Evolutionary conservation across 2,329 filamentous ascomycete species (phyloP).

Genomic region (Fusarium sp.): DNA sequence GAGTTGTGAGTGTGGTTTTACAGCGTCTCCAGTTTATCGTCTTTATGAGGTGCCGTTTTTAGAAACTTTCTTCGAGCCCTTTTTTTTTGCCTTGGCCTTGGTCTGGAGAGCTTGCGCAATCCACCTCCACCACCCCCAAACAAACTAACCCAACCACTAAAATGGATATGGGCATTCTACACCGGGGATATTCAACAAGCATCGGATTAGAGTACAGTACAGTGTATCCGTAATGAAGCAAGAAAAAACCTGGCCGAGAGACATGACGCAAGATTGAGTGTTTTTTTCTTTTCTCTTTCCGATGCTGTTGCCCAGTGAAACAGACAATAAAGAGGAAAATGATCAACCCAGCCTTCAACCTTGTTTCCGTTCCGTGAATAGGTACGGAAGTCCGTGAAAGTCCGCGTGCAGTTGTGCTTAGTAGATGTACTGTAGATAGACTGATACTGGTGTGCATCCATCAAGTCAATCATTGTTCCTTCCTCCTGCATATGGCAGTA

Average conservation of each 20-base stretch:
- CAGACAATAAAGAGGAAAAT: not conserved
- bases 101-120: constrained; percentile 41
- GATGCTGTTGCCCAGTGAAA: constrained; percentile 6
- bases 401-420: constrained; percentile 9
- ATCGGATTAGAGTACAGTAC: constrained; percentile 6
- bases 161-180: constrained; percentile 3
- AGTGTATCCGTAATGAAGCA: constrained; percentile 8
- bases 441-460: constrained; percentile 29
- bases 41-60: constrained; percentile 19
- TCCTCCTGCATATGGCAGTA: constrained; percentile 32
- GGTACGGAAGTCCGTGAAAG: not conserved
- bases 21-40: constrained; percentile 26
- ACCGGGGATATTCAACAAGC: constrained; percentile 14
- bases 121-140: constrained; percentile 35
- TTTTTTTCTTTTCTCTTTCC: not conserved
- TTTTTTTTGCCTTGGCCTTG: constrained; percentile 18
- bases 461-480: constrained; percentile 27
- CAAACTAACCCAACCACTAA: constrained; percentile 25
- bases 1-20: not conserved
- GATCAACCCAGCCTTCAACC: not conserved
- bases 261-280: constrained; percentile 32
- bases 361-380: constrained; percentile 8
- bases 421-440: constrained; percentile 1
- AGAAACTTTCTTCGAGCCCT: constrained; percentile 22
- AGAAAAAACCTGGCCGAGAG: constrained; percentile 14